Conservation (phyloP, 75 land plant species). For the Selaginella tamariscina region DNA sequence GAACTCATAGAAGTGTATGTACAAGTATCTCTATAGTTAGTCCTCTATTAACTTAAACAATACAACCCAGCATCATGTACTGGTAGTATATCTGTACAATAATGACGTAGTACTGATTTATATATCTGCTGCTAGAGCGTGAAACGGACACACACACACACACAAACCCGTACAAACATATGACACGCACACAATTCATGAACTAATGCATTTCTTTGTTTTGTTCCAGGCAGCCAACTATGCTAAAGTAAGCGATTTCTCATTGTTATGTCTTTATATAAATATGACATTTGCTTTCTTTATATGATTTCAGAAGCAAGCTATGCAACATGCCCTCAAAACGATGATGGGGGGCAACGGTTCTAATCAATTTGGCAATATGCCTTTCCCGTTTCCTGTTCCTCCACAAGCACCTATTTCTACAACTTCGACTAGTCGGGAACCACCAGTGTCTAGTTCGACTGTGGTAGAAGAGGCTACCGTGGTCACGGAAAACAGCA, state of each 20-base stretch:
- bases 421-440: background rate
- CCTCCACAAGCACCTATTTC: background rate
- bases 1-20: too few species aligned
- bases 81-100: too few species aligned
- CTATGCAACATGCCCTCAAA: background rate
- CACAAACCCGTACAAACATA: too few species aligned
- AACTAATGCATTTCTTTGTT: background rate
- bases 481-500: background rate
- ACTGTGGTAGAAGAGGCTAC: background rate
- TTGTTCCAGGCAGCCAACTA: conserved; percentile 1
- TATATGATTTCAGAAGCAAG: background rate
- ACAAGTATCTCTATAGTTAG: too few species aligned
- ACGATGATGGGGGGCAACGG: background rate
- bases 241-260: background rate
- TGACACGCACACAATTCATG: too few species aligned
- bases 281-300: background rate
- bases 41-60: too few species aligned
- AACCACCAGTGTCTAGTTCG: background rate
- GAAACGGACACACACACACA: too few species aligned
- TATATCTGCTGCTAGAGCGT: too few species aligned
- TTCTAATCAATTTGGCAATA: background rate
- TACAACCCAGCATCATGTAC: too few species aligned
- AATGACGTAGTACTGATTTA: too few species aligned
- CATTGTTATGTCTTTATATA: too few species aligned
- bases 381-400: background rate